Evolutionary conservation across 805 yeast species (phyloP), one percentile per base, ranked within the genome.

Genomic region (Millerozyma miso): DNA sequence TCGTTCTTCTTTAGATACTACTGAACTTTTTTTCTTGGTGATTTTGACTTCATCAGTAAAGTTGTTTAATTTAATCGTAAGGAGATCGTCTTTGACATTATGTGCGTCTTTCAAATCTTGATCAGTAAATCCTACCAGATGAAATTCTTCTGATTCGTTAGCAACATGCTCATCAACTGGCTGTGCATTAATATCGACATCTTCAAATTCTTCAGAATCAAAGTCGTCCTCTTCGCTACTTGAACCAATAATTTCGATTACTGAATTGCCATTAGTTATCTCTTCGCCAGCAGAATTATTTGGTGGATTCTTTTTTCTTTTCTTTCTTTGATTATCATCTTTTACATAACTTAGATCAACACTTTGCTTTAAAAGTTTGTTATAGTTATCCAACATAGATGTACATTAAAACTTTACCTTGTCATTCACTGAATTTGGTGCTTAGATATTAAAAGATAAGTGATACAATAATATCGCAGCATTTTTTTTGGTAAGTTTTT

Each of bases 1-100:
- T 14, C 85, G 65, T 54, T 85, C 90, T 35, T 81, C 84, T 40
- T 69, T 71, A 3, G 74, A 56, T 7, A 32, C 29, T 1, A 82
- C 72, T 0, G 76, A 56, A 14, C 54, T 56, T 5, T 63, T 51
- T 38, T 62, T 61, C 47, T 60, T 50, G 16, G 13, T 33, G 45
- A 52, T 51, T 39, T 52, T 42, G 4, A 49, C 48, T 31, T 46
- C 37, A 20, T 48, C 50, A 2, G 46, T 35, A 41, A 51, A 49
- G 43, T 58, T 43, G 39, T 52, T 36, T n/a, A 55, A 29, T 32
- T 45, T 14, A 31, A 38, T 50, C 16, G 49, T 42, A 26, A 45
- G 36, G 36, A 49, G 38, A 17, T 45, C 48, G 12, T 19, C n/a
- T 12, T 37, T 35, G 31, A 31, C 37, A 45, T 38, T 35, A 34